Evolutionary conservation across 1,284 basidiomycete genomes (phyloP).

Genomic region (Cutaneotrichosporon spelunceum): DNA sequence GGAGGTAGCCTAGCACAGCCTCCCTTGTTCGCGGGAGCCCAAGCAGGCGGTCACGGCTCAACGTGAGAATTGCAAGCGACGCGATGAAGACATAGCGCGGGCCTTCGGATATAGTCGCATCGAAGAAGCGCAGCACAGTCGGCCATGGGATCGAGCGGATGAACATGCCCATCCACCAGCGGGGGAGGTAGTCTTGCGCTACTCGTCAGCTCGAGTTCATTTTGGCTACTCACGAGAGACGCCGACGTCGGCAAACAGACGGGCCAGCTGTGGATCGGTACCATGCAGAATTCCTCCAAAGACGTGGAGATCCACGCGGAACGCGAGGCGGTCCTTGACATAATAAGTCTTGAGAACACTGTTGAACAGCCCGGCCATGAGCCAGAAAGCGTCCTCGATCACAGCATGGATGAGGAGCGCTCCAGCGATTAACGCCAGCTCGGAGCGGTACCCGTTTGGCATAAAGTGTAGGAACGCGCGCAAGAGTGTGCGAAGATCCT

Average conservation of each 20-base stretch:
- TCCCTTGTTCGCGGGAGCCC: slow-evolving; percentile 26
- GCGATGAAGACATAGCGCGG: slow-evolving; percentile 75
- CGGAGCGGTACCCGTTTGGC: slow-evolving; percentile 67
- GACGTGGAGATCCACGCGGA: slow-evolving; percentile 75
- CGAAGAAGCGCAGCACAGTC: slow-evolving; percentile 76
- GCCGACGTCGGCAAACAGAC: slow-evolving; percentile 55
- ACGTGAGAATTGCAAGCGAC: slow-evolving; percentile 65
- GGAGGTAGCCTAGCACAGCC: slow-evolving; percentile 39
- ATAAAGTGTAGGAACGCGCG: slow-evolving; percentile 46
- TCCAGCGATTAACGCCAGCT: slow-evolving; percentile 69
- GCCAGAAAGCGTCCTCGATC: slow-evolving; percentile 89
- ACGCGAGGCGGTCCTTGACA: slow-evolving; percentile 63
- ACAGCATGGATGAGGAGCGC: slow-evolving; percentile 75
- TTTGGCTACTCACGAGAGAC: slow-evolving; percentile 54
- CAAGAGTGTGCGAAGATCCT: slow-evolving; percentile 45
- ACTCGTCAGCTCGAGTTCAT: not conserved
- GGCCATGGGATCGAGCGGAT: slow-evolving; percentile 72
- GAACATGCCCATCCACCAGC: slow-evolving; percentile 58
- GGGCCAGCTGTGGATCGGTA: slow-evolving; percentile 63
- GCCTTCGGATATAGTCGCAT: slow-evolving; percentile 82
- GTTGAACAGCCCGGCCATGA: slow-evolving; percentile 65
- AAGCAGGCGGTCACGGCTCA: slow-evolving; percentile 42
- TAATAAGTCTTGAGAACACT: slow-evolving; percentile 73
- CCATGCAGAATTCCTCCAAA: slow-evolving; percentile 70
- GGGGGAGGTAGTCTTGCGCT: slow-evolving; percentile 42